Base-by-base conservation (phyloP, 495 filamentous ascomycete genomes). In the Penicillium manginii region DNA sequence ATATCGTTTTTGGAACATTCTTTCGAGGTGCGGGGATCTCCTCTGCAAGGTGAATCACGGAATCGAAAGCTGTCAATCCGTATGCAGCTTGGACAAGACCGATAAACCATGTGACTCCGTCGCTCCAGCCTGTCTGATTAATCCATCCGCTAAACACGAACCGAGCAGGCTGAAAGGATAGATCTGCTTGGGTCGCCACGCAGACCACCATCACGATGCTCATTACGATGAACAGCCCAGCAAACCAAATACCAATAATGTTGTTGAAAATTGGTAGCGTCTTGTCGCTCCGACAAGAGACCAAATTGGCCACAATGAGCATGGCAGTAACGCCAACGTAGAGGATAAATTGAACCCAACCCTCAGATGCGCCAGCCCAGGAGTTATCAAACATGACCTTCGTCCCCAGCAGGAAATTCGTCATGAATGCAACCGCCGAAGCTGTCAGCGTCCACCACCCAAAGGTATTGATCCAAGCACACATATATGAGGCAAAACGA, bases 101-200 rank as follows among this genome's bases (percentile, higher is more conserved):
- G 3, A 84, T 71, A 23, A 87, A 80, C 84, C 84, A 88, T 2
- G 83, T 81, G 23, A 86, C 78, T 4, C 84, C 85, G 59, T 84
- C 79, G 23, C 76, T 71, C 85, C 85, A 88, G 15, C 84, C 84
- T 3, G 83, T 86, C 63, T 81, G 72, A 60, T 88, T 88, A 37
- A 79, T 75, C 71, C 85, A 88, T 5, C 75, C 68, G 4, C 78
- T 73, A 61, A 85, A 87, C 1, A 82, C 82, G 59, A 81, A 84
- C 0, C 66, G 71, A 21, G 72, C 67, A 7, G 75, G 72, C 48
- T 75, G 75, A 60, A 68, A 80, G 9, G 63, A 29, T 2, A 76
- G 71, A 9, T 64, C 63, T 2, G 60, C 45, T 47, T 69, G 72
- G 14, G 54, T 57, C 11, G 72, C 73, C 26, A 78, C 77, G 7